phyloP scores from a whole-genome alignment of 2,329 filamentous ascomycete genomes.

The Talaromyces pinophilus region DNA sequence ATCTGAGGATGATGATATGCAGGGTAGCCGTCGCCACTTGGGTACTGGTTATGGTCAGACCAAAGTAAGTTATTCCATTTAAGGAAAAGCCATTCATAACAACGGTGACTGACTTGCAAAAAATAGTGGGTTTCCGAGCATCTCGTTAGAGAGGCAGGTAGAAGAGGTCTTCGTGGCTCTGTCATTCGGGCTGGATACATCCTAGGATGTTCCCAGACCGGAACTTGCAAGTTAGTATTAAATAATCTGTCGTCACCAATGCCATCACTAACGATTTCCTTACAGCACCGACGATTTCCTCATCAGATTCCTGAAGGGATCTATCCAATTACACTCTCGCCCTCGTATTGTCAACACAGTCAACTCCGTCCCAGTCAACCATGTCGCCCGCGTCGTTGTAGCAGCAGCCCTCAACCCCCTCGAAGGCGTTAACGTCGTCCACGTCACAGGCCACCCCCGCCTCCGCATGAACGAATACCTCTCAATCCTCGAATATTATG shows the following conservation, averaged over 20 bases:
- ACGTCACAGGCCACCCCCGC: conserved; percentile 78
- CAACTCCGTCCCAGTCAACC: conserved; percentile 84
- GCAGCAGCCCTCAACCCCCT: conserved; percentile 69
- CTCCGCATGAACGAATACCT: conserved; percentile 77
- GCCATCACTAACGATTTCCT: conserved; percentile 11
- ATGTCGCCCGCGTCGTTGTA: conserved; percentile 78
- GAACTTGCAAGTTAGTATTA: conserved; percentile 41
- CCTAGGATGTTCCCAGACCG: conserved; percentile 68
- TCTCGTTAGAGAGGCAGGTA: conserved; percentile 75
- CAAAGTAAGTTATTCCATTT: conserved; percentile 50
- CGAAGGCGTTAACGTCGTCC: conserved; percentile 63
- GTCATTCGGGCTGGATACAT: conserved; percentile 86
- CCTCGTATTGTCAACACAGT: conserved; percentile 83
- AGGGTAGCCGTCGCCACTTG: conserved; percentile 73
- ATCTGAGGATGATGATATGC: conserved; percentile 73
- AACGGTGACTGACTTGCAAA: background rate
- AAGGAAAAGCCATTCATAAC: too few species aligned
- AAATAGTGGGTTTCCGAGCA: conserved; percentile 69
- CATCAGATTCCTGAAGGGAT: conserved; percentile 82
- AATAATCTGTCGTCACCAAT: background rate
- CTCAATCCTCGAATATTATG: conserved; percentile 68
- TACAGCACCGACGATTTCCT: conserved; percentile 85
- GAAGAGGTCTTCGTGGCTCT: conserved; percentile 71
- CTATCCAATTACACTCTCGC: conserved; percentile 71
- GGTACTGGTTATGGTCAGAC: conserved; percentile 87